Conservation (phyloP, 306 rosid genomes). For the Pachyrhizus erosus region DNA sequence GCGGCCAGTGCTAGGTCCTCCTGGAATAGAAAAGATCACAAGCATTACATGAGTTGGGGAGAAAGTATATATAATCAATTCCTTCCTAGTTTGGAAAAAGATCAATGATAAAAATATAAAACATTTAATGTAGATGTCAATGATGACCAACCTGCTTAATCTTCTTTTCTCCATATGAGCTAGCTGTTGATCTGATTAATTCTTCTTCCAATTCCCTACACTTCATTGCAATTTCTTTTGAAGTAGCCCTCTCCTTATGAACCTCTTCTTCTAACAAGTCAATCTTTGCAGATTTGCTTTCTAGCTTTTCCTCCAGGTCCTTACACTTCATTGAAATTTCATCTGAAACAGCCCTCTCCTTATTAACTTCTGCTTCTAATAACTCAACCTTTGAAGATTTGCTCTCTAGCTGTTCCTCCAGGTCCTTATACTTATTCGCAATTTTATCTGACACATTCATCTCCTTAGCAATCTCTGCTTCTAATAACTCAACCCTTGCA, state of each 20-base stretch:
- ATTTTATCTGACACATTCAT: slow-evolving; percentile 53
- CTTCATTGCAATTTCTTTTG: slow-evolving; percentile 41
- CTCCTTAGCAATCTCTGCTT: slow-evolving; percentile 61
- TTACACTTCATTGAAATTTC: slow-evolving; percentile 59
- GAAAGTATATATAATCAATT: not conserved
- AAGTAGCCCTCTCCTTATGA: slow-evolving; percentile 55
- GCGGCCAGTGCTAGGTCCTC: slow-evolving; percentile 91
- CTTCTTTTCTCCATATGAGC: slow-evolving; percentile 62
- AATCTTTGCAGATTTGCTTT: slow-evolving; percentile 53
- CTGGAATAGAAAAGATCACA: slow-evolving; percentile 52
- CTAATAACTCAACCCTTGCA: slow-evolving; percentile 59
- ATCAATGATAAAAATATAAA: slow-evolving; percentile 22
- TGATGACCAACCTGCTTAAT: slow-evolving; percentile 77
- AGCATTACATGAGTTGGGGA: slow-evolving; percentile 12
- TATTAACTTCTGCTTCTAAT: slow-evolving; percentile 65
- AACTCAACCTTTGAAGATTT: slow-evolving; percentile 59
- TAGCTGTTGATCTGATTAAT: slow-evolving; percentile 50
- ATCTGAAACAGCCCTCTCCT: slow-evolving; percentile 62
- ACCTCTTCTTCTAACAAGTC: slow-evolving; percentile 60
- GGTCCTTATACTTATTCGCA: slow-evolving; percentile 52
- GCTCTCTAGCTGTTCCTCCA: slow-evolving; percentile 62
- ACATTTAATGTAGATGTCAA: slow-evolving; percentile 12
- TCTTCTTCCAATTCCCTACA: slow-evolving; percentile 55
- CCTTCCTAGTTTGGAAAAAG: slow-evolving; percentile 13
- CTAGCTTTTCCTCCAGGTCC: slow-evolving; percentile 62